Conservation (phyloP, 1,284 basidiomycete species). For the Polyporus tsugae region DNA sequence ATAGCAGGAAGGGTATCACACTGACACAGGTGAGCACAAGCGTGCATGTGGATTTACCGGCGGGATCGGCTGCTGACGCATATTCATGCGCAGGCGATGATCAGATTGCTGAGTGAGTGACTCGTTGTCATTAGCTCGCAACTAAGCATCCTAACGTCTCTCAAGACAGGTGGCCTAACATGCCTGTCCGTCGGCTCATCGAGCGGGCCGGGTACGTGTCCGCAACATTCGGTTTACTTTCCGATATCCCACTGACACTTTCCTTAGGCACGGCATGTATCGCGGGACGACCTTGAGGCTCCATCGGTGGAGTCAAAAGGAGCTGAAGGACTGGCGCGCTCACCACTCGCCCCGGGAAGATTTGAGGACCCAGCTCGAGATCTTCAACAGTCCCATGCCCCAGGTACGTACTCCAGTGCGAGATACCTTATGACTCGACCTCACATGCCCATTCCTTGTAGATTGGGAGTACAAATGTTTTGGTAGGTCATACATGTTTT, state of each 20-base stretch:
- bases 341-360: neutral
- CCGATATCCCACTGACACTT: neutral
- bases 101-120: neutral
- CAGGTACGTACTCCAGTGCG: neutral
- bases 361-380: neutral
- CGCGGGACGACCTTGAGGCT: neutral
- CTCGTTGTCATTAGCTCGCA: neutral
- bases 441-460: neutral
- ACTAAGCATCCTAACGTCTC: neutral
- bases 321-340: neutral
- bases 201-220: neutral
- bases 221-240: neutral
- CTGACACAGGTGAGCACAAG: constrained; percentile 14
- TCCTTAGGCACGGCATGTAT: neutral
- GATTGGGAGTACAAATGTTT: constrained; percentile 5
- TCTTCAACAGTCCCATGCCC: neutral
- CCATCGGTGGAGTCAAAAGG: neutral
- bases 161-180: constrained; percentile 4
- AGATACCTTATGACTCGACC: neutral
- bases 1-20: constrained; percentile 2
- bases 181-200: constrained; percentile 11
- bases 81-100: constrained; percentile 3
- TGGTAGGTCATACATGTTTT: neutral
- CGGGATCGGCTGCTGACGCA: neutral
- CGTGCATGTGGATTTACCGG: too few relatives aligned